phyloP scores from a whole-genome alignment of 495 filamentous ascomycete genomes.

The Penicillium lividum region DNA sequence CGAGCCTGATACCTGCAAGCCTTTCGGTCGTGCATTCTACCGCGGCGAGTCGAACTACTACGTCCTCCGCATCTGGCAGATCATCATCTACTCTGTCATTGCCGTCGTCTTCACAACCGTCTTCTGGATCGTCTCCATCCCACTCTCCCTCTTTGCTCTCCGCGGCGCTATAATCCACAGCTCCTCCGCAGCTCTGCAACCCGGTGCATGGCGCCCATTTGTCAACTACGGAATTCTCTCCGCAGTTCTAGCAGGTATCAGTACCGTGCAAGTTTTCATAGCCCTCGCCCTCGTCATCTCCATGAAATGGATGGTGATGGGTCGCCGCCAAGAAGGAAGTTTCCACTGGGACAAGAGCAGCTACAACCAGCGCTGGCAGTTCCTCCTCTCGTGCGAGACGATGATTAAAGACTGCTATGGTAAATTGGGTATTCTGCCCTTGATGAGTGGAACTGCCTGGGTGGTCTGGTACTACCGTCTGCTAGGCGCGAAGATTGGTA shows the following conservation, averaged over 20 bases:
- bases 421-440: conserved; percentile 40
- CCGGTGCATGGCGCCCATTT: conserved; percentile 29
- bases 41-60: conserved; percentile 37
- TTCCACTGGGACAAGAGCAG: conserved; percentile 49
- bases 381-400: conserved; percentile 43
- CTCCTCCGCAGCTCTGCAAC: conserved; percentile 12
- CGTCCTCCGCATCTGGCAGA: conserved; percentile 37
- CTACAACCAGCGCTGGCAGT: conserved; percentile 49
- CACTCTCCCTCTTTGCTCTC: conserved; percentile 30
- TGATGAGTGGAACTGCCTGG: conserved; percentile 45
- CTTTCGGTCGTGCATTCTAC: conserved; percentile 51
- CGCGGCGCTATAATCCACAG: conserved; percentile 15
- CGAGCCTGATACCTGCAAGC: conserved; percentile 19
- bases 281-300: conserved; percentile 36
- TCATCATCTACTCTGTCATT: conserved; percentile 42
- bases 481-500: conserved; percentile 44
- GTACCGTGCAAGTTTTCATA: conserved; percentile 30
- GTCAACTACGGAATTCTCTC: conserved; percentile 32
- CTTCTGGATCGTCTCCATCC: conserved; percentile 41
- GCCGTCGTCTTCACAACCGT: conserved; percentile 32
- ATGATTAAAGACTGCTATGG: conserved; percentile 44
- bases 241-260: conserved; percentile 27
- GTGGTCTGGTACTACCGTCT: conserved; percentile 41
- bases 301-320: conserved; percentile 44
- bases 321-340: conserved; percentile 39